Percentiles rank a stretch among this genome's conserved stretches.
Evolutionary conservation across 2,329 filamentous ascomycete genomes (phyloP).

Genomic region (Venturia oleaginea): DNA sequence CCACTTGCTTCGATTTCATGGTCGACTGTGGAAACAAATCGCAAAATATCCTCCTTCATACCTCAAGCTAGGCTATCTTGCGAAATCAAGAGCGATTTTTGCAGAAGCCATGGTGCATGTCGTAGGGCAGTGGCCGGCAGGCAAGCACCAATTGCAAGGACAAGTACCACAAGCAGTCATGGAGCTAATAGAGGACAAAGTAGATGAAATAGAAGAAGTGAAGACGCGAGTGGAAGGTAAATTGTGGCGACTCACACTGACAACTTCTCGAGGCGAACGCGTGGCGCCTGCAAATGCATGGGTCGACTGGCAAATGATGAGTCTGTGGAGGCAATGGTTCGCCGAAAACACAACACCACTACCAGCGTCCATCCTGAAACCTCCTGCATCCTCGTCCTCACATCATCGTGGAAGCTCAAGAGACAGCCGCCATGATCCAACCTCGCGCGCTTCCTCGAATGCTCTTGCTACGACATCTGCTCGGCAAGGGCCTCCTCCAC

Average conservation of each 20-base stretch:
- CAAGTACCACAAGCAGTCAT: conserved; percentile 67
- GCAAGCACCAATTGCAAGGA: conserved; percentile 65
- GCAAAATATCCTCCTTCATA: conserved; percentile 93
- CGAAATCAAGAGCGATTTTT: conserved; percentile 70
- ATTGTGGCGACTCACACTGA: conserved; percentile 72
- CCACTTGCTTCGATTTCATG: conserved; percentile 85
- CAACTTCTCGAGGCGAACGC: conserved; percentile 70
- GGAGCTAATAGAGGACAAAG: conserved; percentile 90
- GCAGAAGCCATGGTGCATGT: conserved; percentile 80
- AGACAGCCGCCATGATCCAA: conserved; percentile 7
- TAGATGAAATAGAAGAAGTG: conserved; percentile 78
- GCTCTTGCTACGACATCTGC: neutral
- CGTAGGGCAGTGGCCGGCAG: conserved; percentile 85
- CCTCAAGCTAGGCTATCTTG: conserved; percentile 78
- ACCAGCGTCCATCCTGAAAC: conserved; percentile 42
- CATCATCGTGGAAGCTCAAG: conserved; percentile 12
- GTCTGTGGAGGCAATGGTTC: conserved; percentile 84
- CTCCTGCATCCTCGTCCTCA: conserved; percentile 23
- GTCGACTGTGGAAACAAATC: conserved; percentile 88
- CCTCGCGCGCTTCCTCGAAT: conserved; percentile 5
- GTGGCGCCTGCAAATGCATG: conserved; percentile 72
- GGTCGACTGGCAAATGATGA: conserved; percentile 82
- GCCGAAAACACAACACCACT: conserved; percentile 79
- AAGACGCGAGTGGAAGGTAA: conserved; percentile 71
- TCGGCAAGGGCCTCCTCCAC: conserved; percentile 18